A percentile compares a stretch with the other conserved stretches of the same genome.
These are phyloP conservation scores for Neoboletus brunneissimus DNA, from an alignment of 768 basidiomycete genomes.

Conservation along the genomic window DNA sequence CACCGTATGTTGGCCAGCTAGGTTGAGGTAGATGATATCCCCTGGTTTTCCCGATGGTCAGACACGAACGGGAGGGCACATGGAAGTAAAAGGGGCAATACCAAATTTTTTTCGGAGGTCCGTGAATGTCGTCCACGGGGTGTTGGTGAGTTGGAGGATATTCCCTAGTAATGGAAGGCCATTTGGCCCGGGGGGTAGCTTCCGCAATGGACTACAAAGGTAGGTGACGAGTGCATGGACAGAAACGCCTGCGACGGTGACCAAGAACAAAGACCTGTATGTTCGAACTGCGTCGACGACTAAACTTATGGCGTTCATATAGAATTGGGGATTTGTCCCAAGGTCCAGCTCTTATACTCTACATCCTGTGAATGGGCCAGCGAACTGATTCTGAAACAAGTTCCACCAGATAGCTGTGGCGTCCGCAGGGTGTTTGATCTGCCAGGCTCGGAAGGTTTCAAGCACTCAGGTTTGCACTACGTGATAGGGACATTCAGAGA, in stretches of 20 bases:
- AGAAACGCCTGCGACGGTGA: neutral
- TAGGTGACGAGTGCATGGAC: neutral
- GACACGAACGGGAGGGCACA: neutral
- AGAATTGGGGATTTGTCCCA: neutral
- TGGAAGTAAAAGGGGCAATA: neutral
- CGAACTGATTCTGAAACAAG: too few relatives aligned
- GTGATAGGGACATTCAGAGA: too few relatives aligned
- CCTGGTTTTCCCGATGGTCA: neutral
- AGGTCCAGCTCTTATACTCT: neutral
- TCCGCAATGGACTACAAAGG: constrained; percentile 1
- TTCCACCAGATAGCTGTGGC: too few relatives aligned
- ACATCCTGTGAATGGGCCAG: neutral
- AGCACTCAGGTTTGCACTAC: too few relatives aligned
- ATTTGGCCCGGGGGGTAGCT: constrained; percentile 5
- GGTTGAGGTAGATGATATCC: constrained; percentile 3
- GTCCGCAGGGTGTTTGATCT: too few relatives aligned
- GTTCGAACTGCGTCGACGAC: neutral
- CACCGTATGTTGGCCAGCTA: constrained; percentile 22
- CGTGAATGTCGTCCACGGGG: constrained; percentile 3
- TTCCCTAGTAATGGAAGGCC: constrained; percentile 8
- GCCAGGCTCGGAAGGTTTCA: too few relatives aligned
- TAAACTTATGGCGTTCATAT: neutral
- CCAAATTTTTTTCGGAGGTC: constrained; percentile 1
- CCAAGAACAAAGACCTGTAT: neutral
- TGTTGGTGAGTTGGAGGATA: neutral